Base-by-base conservation (phyloP, 306 rosid genomes). In the Alnus glutinosa region DNA sequence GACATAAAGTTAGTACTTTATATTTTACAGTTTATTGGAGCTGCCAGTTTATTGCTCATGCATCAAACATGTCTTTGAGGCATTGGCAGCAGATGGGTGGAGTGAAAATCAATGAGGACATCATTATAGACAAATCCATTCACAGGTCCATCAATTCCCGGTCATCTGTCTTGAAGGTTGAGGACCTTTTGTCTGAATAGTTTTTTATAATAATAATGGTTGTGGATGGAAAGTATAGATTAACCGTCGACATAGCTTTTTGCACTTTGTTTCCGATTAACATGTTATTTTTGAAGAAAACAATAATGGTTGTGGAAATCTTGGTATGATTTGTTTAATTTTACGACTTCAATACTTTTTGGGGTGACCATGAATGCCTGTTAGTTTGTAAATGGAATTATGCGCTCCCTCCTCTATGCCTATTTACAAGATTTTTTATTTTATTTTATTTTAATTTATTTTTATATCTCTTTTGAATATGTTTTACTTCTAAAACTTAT, bases 51-150 rank as follows among this genome's bases (percentile, higher is more conserved):
- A 89, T 95, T 63, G 98, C 97, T 69, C 97, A 92, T 44, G 86
- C 96, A 44, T 95, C 98, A 23, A 95, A 95, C 61, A 71, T 82
- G 39, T 95, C 98, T 18, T 72, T 92, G 82, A 92, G 83, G 89
- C 97, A 91, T 83, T 95, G 98, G 98, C 89, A 92, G 86, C 88
- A 81, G 87, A 91, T 92, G 98, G 95, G 97, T 63, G 98, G 98
- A 78, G 90, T 95, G 78, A 89, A 80, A 58, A 92, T 92, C 84
- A 85, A 92, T 59, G 92, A 87, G 58, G 97, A 95, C 89, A 86
- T 92, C 81, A 81, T 86, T 57, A 95, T 92, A 49, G 98, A 92
- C 75, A 90, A 91, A 85, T 87, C 97, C 50, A 91, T 95, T 83
- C 98, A 95, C 85, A 91, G 77, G 75, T 81, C 90, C 83, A 90